Percentiles rank a stretch among this genome's conserved stretches.
Conservation (phyloP, 805 yeast genomes). For the Scheffersomyces stipitis region DNA sequence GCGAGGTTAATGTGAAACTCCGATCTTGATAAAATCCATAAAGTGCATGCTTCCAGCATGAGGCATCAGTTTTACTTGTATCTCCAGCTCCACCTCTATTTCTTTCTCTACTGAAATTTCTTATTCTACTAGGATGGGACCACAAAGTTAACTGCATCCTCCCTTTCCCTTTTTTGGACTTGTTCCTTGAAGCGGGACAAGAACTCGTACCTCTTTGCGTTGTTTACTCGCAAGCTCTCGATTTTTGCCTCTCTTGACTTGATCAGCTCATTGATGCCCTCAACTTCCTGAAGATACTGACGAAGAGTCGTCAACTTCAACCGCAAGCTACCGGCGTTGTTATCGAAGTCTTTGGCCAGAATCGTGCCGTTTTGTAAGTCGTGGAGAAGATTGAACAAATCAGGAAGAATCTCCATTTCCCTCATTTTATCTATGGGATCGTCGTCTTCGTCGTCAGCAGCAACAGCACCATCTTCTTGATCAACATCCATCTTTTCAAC, state of each 20-base stretch:
- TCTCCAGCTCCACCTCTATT: neutral
- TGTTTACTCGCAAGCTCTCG: constrained; percentile 30
- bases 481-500: neutral
- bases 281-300: constrained; percentile 37
- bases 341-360: constrained; percentile 43
- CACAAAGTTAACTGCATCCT: neutral
- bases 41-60: neutral
- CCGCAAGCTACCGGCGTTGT: constrained; percentile 46
- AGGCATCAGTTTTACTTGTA: neutral
- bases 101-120: neutral
- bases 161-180: no score
- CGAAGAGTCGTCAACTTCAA: constrained; percentile 38
- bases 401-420: constrained; percentile 37
- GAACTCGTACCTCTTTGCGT: constrained; percentile 23
- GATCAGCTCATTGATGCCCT: constrained; percentile 45
- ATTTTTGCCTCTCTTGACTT: constrained; percentile 34
- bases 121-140: no score
- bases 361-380: constrained; percentile 34
- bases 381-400: constrained; percentile 33
- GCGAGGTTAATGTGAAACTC: no score
- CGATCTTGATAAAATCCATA: no score
- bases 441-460: constrained; percentile 4
- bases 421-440: constrained; percentile 21
- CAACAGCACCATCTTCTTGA: neutral
- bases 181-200: constrained; percentile 14